Evolutionary conservation across 2,329 filamentous ascomycete genomes (phyloP).

Genomic region (Sporothrix luriei): DNA sequence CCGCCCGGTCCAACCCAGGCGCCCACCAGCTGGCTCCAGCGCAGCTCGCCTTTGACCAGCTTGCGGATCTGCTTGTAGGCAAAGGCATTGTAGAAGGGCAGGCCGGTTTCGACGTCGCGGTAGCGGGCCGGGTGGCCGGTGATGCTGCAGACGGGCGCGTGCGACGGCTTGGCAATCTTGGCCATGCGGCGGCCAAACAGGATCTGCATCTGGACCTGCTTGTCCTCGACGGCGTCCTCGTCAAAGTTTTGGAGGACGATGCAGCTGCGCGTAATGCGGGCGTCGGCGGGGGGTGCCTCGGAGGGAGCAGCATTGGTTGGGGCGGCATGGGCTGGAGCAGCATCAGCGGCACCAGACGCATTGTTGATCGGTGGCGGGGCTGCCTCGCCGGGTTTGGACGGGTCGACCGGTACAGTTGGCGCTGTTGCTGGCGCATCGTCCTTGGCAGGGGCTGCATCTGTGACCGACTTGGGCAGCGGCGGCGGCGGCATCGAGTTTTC

Average conservation of each 20-base stretch:
- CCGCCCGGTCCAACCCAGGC: conserved; percentile 74
- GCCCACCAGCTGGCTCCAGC: conserved; percentile 79
- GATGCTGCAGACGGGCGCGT: conserved; percentile 70
- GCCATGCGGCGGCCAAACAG: conserved; percentile 63
- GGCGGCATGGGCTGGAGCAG: conserved; percentile 32
- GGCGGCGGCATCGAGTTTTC: conserved; percentile 19
- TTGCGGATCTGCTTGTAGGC: conserved; percentile 83
- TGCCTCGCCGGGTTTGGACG: neutral
- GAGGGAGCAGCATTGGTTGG: conserved; percentile 39
- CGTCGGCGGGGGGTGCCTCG: conserved; percentile 46
- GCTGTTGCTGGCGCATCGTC: neutral
- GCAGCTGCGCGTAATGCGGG: conserved; percentile 60
- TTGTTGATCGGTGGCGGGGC: neutral
- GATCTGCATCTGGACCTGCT: conserved; percentile 60
- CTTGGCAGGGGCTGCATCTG: neutral
- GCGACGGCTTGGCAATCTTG: conserved; percentile 57
- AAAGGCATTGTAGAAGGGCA: conserved; percentile 76
- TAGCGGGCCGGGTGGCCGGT: conserved; percentile 81
- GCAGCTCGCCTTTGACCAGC: conserved; percentile 71
- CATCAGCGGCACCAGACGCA: conserved; percentile 38
- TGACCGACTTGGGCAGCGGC: neutral
- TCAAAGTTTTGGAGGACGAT: conserved; percentile 65
- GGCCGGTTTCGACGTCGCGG: conserved; percentile 78
- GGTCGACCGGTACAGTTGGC: neutral
- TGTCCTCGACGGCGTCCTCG: conserved; percentile 58